phyloP scores from a whole-genome alignment of 805 yeast species.

The Starmerella roubikii region DNA sequence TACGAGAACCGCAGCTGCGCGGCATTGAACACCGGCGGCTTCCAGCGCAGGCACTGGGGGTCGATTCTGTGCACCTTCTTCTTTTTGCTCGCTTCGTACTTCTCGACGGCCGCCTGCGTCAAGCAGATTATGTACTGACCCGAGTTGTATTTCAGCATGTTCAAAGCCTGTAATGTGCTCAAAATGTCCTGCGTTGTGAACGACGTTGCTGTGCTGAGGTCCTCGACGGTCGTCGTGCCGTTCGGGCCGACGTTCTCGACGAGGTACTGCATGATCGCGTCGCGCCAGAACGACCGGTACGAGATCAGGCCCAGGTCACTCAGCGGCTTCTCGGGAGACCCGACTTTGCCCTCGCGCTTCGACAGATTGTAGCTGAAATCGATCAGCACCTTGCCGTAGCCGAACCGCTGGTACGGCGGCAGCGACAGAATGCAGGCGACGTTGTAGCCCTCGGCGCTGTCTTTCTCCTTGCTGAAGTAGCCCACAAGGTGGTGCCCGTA shows the following conservation, averaged over 20 bases:
- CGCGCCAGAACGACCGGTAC: conserved; percentile 95
- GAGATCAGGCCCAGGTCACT: conserved; percentile 88
- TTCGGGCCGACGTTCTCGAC: conserved; percentile 48
- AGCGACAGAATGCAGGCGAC: conserved; percentile 93
- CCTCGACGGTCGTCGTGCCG: conserved; percentile 66
- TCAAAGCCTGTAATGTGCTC: conserved; percentile 83
- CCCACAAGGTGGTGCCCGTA: conserved; percentile 94
- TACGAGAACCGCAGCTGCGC: conserved; percentile 68
- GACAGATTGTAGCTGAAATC: conserved; percentile 89
- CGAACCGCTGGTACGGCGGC: conserved; percentile 93
- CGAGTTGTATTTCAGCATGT: conserved; percentile 79
- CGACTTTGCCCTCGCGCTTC: conserved; percentile 74
- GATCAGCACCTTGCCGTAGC: conserved; percentile 81
- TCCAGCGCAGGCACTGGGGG: conserved; percentile 67
- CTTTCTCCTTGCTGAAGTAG: conserved; percentile 92
- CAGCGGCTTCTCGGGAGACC: conserved; percentile 95
- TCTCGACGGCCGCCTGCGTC: conserved; percentile 66
- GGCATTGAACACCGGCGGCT: conserved; percentile 87
- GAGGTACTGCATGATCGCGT: conserved; percentile 60
- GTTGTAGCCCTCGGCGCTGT: conserved; percentile 85
- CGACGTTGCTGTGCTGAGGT: conserved; percentile 68
- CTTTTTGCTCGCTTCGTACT: conserved; percentile 56
- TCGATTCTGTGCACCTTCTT: conserved; percentile 67
- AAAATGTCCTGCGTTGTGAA: conserved; percentile 95
- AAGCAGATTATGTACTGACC: conserved; percentile 87